phyloP scores from a whole-genome alignment of 2,329 filamentous ascomycete species.

The Colletotrichum lini region DNA sequence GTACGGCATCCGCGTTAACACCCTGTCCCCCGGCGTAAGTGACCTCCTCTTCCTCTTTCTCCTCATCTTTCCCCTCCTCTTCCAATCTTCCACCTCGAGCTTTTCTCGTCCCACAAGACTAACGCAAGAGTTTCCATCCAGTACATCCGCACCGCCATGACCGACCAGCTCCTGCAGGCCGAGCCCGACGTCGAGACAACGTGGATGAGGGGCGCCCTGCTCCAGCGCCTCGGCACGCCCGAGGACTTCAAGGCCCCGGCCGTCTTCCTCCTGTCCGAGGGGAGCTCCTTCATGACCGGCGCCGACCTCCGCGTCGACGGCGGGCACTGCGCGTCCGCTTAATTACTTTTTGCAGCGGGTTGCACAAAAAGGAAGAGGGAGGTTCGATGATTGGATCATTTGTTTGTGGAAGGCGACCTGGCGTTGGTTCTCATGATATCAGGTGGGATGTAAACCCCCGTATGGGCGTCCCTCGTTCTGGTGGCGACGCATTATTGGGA shows the following conservation, averaged over 20 bases:
- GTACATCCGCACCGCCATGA: slow-evolving; percentile 65
- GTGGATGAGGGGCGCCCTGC: slow-evolving; percentile 68
- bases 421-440: neutral
- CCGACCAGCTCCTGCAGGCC: slow-evolving; percentile 58
- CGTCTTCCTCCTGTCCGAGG: slow-evolving; percentile 70
- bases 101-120: too few species aligned
- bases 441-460: neutral
- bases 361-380: neutral
- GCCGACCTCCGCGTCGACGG: slow-evolving; percentile 71
- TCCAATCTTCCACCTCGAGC: too few species aligned
- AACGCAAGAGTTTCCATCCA: slow-evolving; percentile 27
- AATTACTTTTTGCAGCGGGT: neutral
- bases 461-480: neutral
- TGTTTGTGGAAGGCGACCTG: neutral
- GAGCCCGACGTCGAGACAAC: slow-evolving; percentile 65
- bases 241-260: slow-evolving; percentile 72
- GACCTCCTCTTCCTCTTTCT: neutral
- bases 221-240: slow-evolving; percentile 67
- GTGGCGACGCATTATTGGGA: neutral
- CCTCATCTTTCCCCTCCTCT: rapidly evolving
- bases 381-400: neutral
- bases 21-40: slow-evolving; percentile 71
- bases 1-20: slow-evolving; percentile 76
- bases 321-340: slow-evolving; percentile 63
- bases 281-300: slow-evolving; percentile 71